A percentile compares a stretch with the other conserved stretches of the same genome.
phyloP scores from a whole-genome alignment of 1,284 basidiomycete species.

The Trametes polyzona region DNA sequence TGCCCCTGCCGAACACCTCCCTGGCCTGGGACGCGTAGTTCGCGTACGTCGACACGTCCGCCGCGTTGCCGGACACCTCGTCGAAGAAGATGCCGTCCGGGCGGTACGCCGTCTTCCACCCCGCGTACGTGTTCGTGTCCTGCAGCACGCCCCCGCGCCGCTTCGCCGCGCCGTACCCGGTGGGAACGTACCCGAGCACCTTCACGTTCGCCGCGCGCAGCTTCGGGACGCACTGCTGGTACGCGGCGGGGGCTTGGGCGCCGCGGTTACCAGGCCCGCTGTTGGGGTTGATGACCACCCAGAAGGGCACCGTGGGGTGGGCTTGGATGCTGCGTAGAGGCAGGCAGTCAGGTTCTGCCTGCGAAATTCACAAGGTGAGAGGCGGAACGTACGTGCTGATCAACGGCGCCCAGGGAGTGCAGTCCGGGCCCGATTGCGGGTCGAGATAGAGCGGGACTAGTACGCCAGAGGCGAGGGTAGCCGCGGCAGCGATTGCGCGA shows the following conservation, averaged over 20 bases:
- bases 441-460: conserved; percentile 12
- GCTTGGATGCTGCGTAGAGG: conserved; percentile 31
- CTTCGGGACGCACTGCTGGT: conserved; percentile 37
- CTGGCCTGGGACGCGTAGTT: conserved; percentile 19
- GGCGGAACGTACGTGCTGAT: conserved; percentile 1
- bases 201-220: conserved; percentile 37
- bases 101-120: conserved; percentile 36
- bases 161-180: conserved; percentile 28
- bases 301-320: conserved; percentile 37
- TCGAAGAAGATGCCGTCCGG: conserved; percentile 46
- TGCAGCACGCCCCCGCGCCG: conserved; percentile 25
- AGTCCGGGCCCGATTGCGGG: not conserved
- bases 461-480: conserved; percentile 8
- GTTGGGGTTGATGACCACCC: conserved; percentile 40
- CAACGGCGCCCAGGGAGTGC: conserved; percentile 6
- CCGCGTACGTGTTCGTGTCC: conserved; percentile 40
- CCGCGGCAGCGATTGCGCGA: not conserved
- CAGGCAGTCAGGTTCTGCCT: not conserved
- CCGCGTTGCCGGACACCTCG: conserved; percentile 29
- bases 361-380: too few relatives aligned
- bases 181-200: conserved; percentile 41
- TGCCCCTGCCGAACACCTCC: conserved; percentile 12
- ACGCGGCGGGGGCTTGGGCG: conserved; percentile 36
- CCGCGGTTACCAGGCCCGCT: conserved; percentile 38
- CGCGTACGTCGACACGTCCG: conserved; percentile 23